Conservation (phyloP, 176 grass and related monocot species). For the Oryza coarctata region DNA sequence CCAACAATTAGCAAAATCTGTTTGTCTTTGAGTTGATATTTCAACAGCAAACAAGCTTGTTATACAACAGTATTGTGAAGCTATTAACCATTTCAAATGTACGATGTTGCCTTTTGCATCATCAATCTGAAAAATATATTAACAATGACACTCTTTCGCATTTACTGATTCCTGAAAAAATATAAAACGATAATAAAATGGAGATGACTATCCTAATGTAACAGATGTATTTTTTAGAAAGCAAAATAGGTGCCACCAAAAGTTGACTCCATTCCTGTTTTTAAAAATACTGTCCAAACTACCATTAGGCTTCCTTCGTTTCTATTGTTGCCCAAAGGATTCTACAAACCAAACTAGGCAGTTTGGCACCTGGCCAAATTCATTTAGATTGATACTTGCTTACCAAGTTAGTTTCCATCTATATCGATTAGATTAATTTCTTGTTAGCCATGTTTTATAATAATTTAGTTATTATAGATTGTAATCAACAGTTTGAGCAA, state of each 20-base stretch:
- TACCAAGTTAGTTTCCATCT: neutral
- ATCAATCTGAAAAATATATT: constrained; percentile 14
- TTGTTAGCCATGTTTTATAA: neutral
- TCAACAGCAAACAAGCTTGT: neutral
- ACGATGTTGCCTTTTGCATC: neutral
- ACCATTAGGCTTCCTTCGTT: neutral
- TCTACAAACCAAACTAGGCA: neutral
- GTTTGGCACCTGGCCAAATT: neutral
- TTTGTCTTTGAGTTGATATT: neutral
- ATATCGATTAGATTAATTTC: neutral
- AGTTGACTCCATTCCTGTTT: neutral
- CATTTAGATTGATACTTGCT: neutral
- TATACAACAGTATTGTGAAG: constrained; percentile 7
- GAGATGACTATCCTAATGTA: neutral
- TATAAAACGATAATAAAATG: neutral
- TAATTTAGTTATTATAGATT: neutral
- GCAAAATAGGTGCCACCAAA: neutral
- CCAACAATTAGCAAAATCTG: neutral
- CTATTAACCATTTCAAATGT: neutral
- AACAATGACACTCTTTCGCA: neutral
- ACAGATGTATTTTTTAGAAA: neutral
- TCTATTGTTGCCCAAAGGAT: neutral
- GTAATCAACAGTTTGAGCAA: neutral
- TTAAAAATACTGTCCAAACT: neutral
- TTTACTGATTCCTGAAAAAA: neutral